A percentile compares a stretch with the other conserved stretches of the same genome.
Evolutionary conservation across 176 grass and related monocot species (phyloP).

Genomic region (Paspalum vaginatum): DNA sequence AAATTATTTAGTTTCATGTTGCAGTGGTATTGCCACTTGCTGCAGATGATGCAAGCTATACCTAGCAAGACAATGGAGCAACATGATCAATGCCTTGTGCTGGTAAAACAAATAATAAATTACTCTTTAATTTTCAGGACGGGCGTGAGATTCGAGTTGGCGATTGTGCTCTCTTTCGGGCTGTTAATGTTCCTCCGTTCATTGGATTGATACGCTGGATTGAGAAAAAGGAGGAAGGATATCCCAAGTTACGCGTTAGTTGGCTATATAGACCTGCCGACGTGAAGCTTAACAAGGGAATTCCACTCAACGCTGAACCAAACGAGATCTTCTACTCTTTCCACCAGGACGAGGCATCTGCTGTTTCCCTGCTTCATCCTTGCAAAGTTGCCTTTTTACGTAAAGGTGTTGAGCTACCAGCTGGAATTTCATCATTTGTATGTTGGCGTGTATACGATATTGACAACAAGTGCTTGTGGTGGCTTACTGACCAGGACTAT

Average conservation of each 20-base stretch:
- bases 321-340: conserved; percentile 96
- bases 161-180: conserved; percentile 81
- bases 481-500: conserved; percentile 92
- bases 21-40: not conserved
- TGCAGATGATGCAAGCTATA: not conserved
- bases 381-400: conserved; percentile 90
- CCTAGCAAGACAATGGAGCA: conserved; percentile 13
- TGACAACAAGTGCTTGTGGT: conserved; percentile 89
- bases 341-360: conserved; percentile 78
- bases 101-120: conserved; percentile 10
- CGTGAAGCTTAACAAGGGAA: conserved; percentile 73
- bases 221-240: conserved; percentile 53
- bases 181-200: conserved; percentile 76
- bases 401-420: conserved; percentile 73
- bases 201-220: conserved; percentile 81
- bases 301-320: conserved; percentile 59
- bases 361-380: conserved; percentile 84
- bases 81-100: conserved; percentile 11
- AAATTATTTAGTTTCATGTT: conserved; percentile 4
- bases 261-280: conserved; percentile 86
- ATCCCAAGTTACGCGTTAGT: conserved; percentile 69
- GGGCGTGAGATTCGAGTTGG: conserved; percentile 76
- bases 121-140: conserved; percentile 56
- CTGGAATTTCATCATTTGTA: conserved; percentile 72
- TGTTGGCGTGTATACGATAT: conserved; percentile 91